Percentiles rank a stretch among this genome's conserved stretches.
Conservation (phyloP, 495 filamentous ascomycete species). For the Parachaetomium inaequale region DNA sequence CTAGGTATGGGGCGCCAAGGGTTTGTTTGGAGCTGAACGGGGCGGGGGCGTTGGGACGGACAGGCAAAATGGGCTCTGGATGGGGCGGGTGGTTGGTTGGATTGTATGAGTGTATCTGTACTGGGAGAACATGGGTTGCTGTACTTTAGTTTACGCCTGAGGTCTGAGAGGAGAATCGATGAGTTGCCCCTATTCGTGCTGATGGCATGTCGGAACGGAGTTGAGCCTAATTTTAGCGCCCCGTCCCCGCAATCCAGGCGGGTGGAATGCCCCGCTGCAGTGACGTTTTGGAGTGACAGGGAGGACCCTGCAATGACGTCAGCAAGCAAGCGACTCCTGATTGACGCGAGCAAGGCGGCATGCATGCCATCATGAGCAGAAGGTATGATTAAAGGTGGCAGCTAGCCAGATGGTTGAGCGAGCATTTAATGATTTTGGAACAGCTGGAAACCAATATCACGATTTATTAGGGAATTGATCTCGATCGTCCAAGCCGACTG, state of each 20-base stretch:
- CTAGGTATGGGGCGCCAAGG: background rate
- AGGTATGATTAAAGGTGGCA: background rate
- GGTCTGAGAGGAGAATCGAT: background rate
- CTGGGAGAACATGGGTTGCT: background rate
- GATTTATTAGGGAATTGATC: no score
- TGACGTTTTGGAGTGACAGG: constrained; percentile 3
- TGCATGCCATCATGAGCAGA: background rate
- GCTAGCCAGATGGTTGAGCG: background rate
- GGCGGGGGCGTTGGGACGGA: constrained; percentile 11
- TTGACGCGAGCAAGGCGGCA: background rate
- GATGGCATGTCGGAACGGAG: no score
- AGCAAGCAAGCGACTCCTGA: background rate
- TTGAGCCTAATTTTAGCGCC: background rate
- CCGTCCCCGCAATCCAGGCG: background rate
- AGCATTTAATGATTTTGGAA: background rate
- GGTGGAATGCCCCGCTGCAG: background rate
- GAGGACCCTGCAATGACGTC: background rate
- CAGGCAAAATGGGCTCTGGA: constrained; percentile 4
- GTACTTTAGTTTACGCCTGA: background rate
- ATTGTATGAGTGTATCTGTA: constrained; percentile 6
- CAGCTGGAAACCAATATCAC: no score
- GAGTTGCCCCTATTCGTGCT: background rate
- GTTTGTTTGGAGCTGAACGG: background rate
- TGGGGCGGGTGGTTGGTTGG: background rate
- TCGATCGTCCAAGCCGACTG: no score